Evolutionary conservation across 2,329 filamentous ascomycete species (phyloP).

Genomic region (Sphaceloma murrayae): DNA sequence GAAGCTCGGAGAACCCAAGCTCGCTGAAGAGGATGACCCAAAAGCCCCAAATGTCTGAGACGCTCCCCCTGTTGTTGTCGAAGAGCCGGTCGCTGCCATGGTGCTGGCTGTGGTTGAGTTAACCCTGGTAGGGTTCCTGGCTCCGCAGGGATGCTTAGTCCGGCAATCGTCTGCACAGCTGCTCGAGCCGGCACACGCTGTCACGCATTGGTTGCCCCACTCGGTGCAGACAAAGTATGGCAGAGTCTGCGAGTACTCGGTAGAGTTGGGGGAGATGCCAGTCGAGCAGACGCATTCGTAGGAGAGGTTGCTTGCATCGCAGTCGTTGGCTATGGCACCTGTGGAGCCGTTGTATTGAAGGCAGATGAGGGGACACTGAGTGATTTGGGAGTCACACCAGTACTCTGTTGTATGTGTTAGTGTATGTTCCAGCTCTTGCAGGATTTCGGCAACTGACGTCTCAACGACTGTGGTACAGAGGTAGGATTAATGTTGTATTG

Average conservation of each 20-base stretch:
- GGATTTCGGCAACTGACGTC: slow-evolving; percentile 38
- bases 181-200: slow-evolving; percentile 46
- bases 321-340: slow-evolving; percentile 48
- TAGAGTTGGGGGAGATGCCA: slow-evolving; percentile 57
- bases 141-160: slow-evolving; percentile 62
- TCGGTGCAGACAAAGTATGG: slow-evolving; percentile 68
- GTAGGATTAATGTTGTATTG: slow-evolving; percentile 54
- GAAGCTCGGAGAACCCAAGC: slow-evolving; percentile 19
- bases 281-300: slow-evolving; percentile 65
- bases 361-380: slow-evolving; percentile 64
- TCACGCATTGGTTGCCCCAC: slow-evolving; percentile 57
- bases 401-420: slow-evolving; percentile 1
- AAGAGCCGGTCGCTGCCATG: slow-evolving; percentile 35
- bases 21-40: slow-evolving; percentile 23
- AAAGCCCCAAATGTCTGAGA: slow-evolving; percentile 25
- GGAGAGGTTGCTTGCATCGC: slow-evolving; percentile 55
- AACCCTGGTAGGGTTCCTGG: slow-evolving; percentile 50
- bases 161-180: slow-evolving; percentile 53
- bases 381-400: slow-evolving; percentile 58
- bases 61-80: slow-evolving; percentile 27
- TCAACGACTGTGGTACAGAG: slow-evolving; percentile 44
- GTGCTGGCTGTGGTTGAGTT: slow-evolving; percentile 47
- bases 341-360: slow-evolving; percentile 45
- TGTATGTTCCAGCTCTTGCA: neutral
- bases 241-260: slow-evolving; percentile 67